A percentile compares a stretch with the other conserved stretches of the same genome.
Conservation (phyloP, 495 filamentous ascomycete species). For the Alectoria sarmentosa region DNA sequence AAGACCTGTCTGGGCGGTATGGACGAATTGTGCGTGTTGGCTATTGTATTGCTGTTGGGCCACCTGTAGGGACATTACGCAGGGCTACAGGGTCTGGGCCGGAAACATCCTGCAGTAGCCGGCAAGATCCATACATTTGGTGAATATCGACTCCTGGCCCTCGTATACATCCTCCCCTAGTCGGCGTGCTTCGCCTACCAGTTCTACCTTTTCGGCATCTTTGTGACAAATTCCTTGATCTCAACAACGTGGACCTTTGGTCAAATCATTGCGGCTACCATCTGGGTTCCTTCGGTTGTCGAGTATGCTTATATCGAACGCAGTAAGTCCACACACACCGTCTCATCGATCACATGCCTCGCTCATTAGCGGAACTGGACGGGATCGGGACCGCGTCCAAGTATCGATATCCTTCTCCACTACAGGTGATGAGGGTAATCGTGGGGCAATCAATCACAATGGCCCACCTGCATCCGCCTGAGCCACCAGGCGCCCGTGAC, state of each 20-base stretch:
- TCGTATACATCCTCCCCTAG: too few species aligned
- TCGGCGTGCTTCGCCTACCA: slow-evolving; percentile 6
- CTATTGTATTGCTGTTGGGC: too few species aligned
- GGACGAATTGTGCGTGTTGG: too few species aligned
- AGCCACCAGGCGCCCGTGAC: too few species aligned
- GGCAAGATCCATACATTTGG: too few species aligned
- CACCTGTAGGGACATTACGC: too few species aligned
- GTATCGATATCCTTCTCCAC: slow-evolving; percentile 7
- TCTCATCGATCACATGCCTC: background rate
- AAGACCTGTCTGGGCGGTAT: too few species aligned
- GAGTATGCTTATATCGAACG: slow-evolving; percentile 23
- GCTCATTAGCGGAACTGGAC: background rate
- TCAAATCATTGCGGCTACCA: slow-evolving; percentile 26
- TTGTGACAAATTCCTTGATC: background rate
- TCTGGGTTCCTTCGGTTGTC: slow-evolving; percentile 25
- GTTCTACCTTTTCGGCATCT: slow-evolving; percentile 14
- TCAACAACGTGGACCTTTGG: slow-evolving; percentile 23
- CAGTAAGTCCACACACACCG: slow-evolving; percentile 17
- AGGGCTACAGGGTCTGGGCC: too few species aligned
- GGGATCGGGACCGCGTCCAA: slow-evolving; percentile 11
- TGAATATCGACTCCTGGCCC: too few species aligned
- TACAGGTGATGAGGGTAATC: background rate
- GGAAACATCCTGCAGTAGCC: too few species aligned
- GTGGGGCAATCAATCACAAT: too few species aligned
- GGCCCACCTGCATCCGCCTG: too few species aligned